These are phyloP conservation scores for Yamadazyma siamensis DNA, from an alignment of 1,139 yeast species.

Conservation along the genomic window DNA sequence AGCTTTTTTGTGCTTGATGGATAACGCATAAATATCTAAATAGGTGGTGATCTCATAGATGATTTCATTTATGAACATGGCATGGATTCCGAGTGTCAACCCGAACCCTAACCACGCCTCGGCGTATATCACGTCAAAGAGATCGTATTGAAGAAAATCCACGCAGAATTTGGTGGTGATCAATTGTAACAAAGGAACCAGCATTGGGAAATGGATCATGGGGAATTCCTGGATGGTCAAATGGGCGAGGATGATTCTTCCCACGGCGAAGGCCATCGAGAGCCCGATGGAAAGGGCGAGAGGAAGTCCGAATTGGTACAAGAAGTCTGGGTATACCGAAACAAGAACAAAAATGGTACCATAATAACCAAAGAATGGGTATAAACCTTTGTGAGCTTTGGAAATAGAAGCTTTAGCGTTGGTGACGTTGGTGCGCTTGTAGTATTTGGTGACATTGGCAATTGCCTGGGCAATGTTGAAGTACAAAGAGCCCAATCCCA, in stretches of 20 bases:
- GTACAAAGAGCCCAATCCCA: slow-evolving; percentile 55
- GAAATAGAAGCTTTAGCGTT: slow-evolving; percentile 23
- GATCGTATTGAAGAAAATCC: slow-evolving; percentile 35
- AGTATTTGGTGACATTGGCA: slow-evolving; percentile 59
- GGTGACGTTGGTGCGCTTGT: slow-evolving; percentile 27
- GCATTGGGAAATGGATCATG: slow-evolving; percentile 62
- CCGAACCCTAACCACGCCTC: slow-evolving; percentile 77
- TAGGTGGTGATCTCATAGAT: slow-evolving; percentile 78
- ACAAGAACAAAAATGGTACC: slow-evolving; percentile 47
- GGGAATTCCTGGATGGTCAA: slow-evolving; percentile 81
- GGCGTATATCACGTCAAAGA: slow-evolving; percentile 38
- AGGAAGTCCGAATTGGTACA: slow-evolving; percentile 51
- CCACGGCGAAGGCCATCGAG: slow-evolving; percentile 79
- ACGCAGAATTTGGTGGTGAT: slow-evolving; percentile 38
- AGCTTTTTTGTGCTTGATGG: slow-evolving; percentile 75
- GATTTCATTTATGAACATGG: slow-evolving; percentile 76
- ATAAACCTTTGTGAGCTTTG: slow-evolving; percentile 58
- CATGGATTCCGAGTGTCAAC: slow-evolving; percentile 69
- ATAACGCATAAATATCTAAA: slow-evolving; percentile 80
- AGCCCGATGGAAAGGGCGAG: slow-evolving; percentile 68
- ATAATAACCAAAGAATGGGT: slow-evolving; percentile 72
- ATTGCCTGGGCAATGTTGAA: slow-evolving; percentile 76
- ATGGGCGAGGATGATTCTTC: slow-evolving; percentile 86
- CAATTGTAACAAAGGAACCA: slow-evolving; percentile 61
- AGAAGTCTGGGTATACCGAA: slow-evolving; percentile 47